Evolutionary conservation across 2,329 filamentous ascomycete species (phyloP), one percentile per base, ranked within the genome.

Genomic region (Aspergillus ibericus): DNA sequence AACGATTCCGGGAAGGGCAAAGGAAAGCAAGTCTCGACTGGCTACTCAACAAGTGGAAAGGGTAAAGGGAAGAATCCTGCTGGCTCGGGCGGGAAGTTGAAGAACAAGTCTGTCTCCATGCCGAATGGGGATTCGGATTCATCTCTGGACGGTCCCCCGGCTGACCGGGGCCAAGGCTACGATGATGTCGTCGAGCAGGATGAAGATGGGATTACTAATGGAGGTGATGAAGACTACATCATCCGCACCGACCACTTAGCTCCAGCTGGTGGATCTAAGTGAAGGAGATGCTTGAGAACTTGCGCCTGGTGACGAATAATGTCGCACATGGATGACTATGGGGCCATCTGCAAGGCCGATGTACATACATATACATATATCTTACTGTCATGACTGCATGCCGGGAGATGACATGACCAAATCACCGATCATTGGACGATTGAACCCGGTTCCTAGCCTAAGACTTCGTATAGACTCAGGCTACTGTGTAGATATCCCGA

Each of bases 151-250:
- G 70, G 67, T 8, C 58, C 58, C 29, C 59, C 42, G 2, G 42
- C 53, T 16, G 58, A 55, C 13, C 46, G 56, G 27, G 36, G 50
- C 13, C 42, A 42, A 16, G 57, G 18, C 9, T 65, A 66, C 34
- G 62, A 60, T 13, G 65, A 66, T 61, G 58, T 63, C 35, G 64
- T 59, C 0, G 71, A 69, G 47, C 68, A 72, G 25, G 67, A 68
- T 16, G 59, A 68, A 44, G 65, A 64, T 44, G 64, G 57, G 12
- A 60, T 61, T n/a, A 67, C 63, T 2, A 68, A 66, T 32, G 71
- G 67, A 35, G 70, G 70, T 3, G 72, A 75, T 38, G 73, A 76
- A 56, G 75, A 77, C 35, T 77, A 77, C 59, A 63, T 76, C 46
- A 65, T 77, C 22, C 68, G 69, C n/a, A 77, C 74, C 2, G 74